A percentile compares a stretch with the other conserved stretches of the same genome.
These are phyloP conservation scores for Fusarium sp. DNA, from an alignment of 2,329 filamentous ascomycete species.

Conservation along the genomic window DNA sequence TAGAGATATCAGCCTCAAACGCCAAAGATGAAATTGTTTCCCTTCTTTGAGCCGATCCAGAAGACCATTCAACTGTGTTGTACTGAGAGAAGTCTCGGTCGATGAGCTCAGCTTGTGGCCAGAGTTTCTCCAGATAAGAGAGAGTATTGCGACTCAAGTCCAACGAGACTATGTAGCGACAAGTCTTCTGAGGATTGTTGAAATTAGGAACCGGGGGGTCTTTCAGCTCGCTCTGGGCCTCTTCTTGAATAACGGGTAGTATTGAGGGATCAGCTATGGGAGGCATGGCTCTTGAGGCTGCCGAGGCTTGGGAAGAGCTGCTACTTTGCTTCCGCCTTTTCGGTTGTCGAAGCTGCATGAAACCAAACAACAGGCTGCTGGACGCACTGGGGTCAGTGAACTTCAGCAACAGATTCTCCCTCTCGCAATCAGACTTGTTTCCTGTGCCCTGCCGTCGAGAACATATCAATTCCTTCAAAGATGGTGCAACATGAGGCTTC, in stretches of 20 bases:
- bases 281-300: not conserved
- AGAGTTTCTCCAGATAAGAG: slow-evolving; percentile 58
- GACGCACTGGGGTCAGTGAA: slow-evolving; percentile 37
- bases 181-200: slow-evolving; percentile 19
- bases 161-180: slow-evolving; percentile 61
- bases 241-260: not conserved
- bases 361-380: slow-evolving; percentile 43
- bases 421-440: not conserved
- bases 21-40: slow-evolving; percentile 50
- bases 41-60: slow-evolving; percentile 39
- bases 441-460: not conserved
- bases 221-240: not conserved
- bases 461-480: slow-evolving; percentile 4
- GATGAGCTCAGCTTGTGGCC: slow-evolving; percentile 62
- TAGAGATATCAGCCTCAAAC: slow-evolving; percentile 75
- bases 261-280: no score
- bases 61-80: slow-evolving; percentile 48
- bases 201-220: slow-evolving; percentile 29
- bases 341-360: slow-evolving; percentile 45
- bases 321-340: slow-evolving; percentile 35
- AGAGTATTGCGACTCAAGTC: slow-evolving; percentile 58
- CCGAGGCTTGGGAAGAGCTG: not conserved
- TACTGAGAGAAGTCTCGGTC: slow-evolving; percentile 66
- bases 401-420: slow-evolving; percentile 14
- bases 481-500: not conserved